These are phyloP conservation scores for Ophiostoma fasciatum DNA, from an alignment of 2,329 filamentous ascomycete species.

Conservation along the genomic window DNA sequence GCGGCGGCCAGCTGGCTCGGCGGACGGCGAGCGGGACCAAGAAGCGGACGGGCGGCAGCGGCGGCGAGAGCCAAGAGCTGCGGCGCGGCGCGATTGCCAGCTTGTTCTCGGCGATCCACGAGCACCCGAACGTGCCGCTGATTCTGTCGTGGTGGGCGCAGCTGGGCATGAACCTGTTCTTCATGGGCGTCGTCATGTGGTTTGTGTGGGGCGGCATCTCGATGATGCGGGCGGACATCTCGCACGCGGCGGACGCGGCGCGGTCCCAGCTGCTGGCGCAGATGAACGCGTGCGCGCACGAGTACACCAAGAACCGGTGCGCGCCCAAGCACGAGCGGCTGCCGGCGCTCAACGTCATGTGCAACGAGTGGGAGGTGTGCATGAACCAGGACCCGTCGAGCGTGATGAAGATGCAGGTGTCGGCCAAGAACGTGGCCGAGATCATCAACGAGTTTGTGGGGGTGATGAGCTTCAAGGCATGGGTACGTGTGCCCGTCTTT, in stretches of 20 bases:
- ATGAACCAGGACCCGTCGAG: slow-evolving; percentile 72
- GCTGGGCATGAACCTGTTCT: slow-evolving; percentile 47
- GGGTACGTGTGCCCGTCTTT: slow-evolving; percentile 26
- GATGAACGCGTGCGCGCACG: slow-evolving; percentile 56
- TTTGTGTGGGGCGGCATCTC: slow-evolving; percentile 54
- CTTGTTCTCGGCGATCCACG: slow-evolving; percentile 36
- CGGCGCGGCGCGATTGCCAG: slow-evolving; percentile 23
- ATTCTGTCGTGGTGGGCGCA: slow-evolving; percentile 45
- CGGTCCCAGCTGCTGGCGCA: slow-evolving; percentile 55
- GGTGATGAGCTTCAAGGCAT: slow-evolving; percentile 69
- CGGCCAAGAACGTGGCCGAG: slow-evolving; percentile 74
- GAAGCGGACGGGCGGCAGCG: neutral
- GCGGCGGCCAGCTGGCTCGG: slow-evolving; percentile 1
- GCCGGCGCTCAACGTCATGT: slow-evolving; percentile 59
- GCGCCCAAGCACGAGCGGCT: slow-evolving; percentile 43
- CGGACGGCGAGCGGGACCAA: neutral
- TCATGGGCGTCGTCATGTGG: slow-evolving; percentile 43
- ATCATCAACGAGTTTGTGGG: slow-evolving; percentile 93
- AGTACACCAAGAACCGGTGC: slow-evolving; percentile 68
- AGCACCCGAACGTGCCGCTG: slow-evolving; percentile 43
- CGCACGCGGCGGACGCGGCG: slow-evolving; percentile 53
- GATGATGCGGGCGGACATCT: slow-evolving; percentile 61
- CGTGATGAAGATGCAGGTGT: slow-evolving; percentile 66
- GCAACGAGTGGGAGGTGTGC: slow-evolving; percentile 71
- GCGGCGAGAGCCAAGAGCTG: slow-evolving; percentile 2